These are phyloP conservation scores for Pachyrhizus erosus DNA, from an alignment of 306 rosid genomes.

Conservation along the genomic window DNA sequence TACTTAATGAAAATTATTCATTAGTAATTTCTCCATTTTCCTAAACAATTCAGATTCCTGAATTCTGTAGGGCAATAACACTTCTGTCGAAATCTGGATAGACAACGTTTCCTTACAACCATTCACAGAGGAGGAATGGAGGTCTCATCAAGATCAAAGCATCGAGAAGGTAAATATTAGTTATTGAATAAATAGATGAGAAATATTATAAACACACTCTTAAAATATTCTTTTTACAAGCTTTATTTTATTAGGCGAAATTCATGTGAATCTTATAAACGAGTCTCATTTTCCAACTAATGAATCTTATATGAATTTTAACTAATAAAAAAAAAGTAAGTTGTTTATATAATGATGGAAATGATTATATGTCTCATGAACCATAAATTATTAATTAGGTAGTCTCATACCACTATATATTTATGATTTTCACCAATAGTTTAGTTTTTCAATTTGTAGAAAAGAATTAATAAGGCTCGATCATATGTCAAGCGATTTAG, in stretches of 20 bases:
- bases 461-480: too few species aligned
- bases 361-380: too few species aligned
- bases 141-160: slow-evolving; percentile 62
- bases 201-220: neutral
- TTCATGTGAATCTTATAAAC: neutral
- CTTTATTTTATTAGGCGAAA: neutral
- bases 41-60: neutral
- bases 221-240: neutral
- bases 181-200: neutral
- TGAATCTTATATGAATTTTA: too few species aligned
- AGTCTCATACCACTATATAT: too few species aligned
- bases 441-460: too few species aligned
- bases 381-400: too few species aligned
- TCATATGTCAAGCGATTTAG: too few species aligned
- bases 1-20: neutral
- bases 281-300: too few species aligned
- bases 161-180: slow-evolving; percentile 52
- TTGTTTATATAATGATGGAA: neutral
- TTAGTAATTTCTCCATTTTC: neutral
- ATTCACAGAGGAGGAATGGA: slow-evolving; percentile 67
- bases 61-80: slow-evolving; percentile 55
- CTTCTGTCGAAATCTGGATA: slow-evolving; percentile 64
- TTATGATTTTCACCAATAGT: too few species aligned
- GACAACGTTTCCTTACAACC: slow-evolving; percentile 79
- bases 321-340: too few species aligned